Evolutionary conservation across 2,329 filamentous ascomycete species (phyloP), one percentile per base, ranked within the genome.

Genomic region (Polychaeton citri): DNA sequence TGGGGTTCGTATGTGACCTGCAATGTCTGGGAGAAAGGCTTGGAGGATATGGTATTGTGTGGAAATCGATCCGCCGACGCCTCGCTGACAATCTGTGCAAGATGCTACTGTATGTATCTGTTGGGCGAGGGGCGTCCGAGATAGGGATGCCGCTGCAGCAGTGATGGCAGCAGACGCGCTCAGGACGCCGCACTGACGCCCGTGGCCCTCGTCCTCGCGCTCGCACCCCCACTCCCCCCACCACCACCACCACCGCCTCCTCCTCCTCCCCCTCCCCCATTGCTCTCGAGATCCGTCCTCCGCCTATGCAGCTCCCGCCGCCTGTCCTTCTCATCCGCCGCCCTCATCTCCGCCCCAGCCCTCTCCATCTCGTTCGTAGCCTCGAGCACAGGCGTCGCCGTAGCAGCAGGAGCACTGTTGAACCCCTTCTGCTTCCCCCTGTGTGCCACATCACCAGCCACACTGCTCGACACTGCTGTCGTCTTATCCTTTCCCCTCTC

Each of bases 261-360:
- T 6, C 38, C 30, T 15, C 36, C 38, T 20, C 34, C 35, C 15
- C 36, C 38, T 5, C 17, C 32, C 6, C 34, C 33, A 8, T 31
- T 33, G 18, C 21, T 32, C 13, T 37, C 9, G 28, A 16, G 30
- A 33, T 10, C 28, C 28, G 30, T 32, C 40, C 21, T 24, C 26
- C 24, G 24, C 33, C 33, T 45, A 32, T 37, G 40, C 26, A 46
- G 39, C 38, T 49, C 37, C 17, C 44, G 44, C 26, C 39, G 31
- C 33, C 45, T 38, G 13, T 45, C 50, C 34, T 44, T 41, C 37
- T 53, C 52, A 19, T 55, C 52, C 8, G 47, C 49, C 35, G 55
- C 52, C 12, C 51, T 43, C 51, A 56, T 56, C 41, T 54, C 53
- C 33, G 46, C 46, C 1, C 52, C 53, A 3, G 53, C 53, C 18